These are phyloP conservation scores for Sporisorium iseilematis-ciliati DNA, from an alignment of 1,284 basidiomycete species.

Conservation along the genomic window DNA sequence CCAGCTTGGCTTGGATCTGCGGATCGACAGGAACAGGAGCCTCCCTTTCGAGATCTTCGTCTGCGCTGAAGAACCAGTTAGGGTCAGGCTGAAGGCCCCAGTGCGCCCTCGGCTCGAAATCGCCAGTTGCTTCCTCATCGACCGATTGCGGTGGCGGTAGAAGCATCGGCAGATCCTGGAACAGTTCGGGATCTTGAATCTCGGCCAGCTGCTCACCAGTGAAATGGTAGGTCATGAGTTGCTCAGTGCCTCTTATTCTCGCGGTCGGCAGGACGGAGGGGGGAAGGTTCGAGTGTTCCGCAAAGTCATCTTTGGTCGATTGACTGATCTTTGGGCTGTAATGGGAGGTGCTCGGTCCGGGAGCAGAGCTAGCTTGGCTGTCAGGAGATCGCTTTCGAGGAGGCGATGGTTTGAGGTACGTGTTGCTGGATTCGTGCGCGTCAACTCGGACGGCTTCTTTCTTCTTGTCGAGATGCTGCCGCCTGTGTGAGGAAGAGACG, in stretches of 20 bases:
- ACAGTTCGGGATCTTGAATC: constrained; percentile 17
- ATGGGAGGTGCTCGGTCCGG: not conserved
- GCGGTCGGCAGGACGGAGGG: not conserved
- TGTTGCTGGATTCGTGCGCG: not conserved
- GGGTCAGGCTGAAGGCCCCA: constrained; percentile 18
- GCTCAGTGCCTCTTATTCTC: constrained; percentile 8
- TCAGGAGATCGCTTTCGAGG: not conserved
- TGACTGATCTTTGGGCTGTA: not conserved
- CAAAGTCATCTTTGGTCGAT: not conserved
- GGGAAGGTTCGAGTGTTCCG: not conserved
- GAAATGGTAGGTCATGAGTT: constrained; percentile 5
- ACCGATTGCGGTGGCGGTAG: constrained; percentile 18
- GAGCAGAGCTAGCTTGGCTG: not conserved
- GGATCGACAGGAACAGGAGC: constrained; percentile 3
- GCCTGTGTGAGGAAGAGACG: not conserved
- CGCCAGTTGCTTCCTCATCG: too few relatives aligned
- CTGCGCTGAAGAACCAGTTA: not conserved
- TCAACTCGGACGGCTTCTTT: not conserved
- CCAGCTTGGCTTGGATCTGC: constrained; percentile 73
- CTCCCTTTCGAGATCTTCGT: not conserved
- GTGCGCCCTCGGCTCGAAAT: not conserved
- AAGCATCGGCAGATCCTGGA: constrained; percentile 15
- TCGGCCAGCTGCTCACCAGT: not conserved
- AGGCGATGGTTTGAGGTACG: not conserved
- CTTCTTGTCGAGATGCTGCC: not conserved